Evolutionary conservation across 495 filamentous ascomycete species (phyloP).

Genomic region (Penicillium cosmopolitanum): DNA sequence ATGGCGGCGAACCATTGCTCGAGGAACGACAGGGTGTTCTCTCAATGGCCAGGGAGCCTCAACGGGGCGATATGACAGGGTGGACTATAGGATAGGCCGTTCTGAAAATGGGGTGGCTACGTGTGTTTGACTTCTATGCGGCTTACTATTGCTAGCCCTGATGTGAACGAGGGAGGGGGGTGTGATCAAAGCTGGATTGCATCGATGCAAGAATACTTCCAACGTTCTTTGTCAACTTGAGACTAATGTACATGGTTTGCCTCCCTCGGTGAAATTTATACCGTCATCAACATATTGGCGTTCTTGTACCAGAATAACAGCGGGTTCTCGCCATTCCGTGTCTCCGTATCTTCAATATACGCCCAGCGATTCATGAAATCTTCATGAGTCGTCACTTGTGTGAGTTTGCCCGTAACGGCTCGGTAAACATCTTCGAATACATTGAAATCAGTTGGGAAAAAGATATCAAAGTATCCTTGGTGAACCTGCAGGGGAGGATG

Average conservation of each 20-base stretch:
- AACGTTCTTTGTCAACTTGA: neutral
- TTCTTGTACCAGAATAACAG: constrained; percentile 93
- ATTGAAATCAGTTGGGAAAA: constrained; percentile 94
- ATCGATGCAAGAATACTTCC: neutral
- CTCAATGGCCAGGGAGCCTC: constrained; percentile 4
- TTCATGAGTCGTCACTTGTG: constrained; percentile 81
- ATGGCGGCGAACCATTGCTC: constrained; percentile 4
- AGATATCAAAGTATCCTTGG: constrained; percentile 98
- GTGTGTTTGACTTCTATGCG: neutral
- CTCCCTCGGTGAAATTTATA: constrained; percentile 47
- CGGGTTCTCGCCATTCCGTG: constrained; percentile 89
- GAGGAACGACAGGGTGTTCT: neutral
- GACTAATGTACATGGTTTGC: constrained; percentile 2
- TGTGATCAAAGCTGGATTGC: neutral
- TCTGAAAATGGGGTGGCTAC: neutral
- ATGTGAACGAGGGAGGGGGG: neutral
- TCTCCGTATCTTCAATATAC: constrained; percentile 85
- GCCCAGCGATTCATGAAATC: constrained; percentile 90
- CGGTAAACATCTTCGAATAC: constrained; percentile 88
- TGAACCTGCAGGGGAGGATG: constrained; percentile 64
- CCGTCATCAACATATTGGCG: constrained; percentile 83
- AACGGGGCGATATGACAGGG: constrained; percentile 2
- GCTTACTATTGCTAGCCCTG: neutral
- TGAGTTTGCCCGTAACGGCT: constrained; percentile 88
- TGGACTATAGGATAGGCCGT: neutral